Evolutionary conservation across 768 basidiomycete species (phyloP).

Genomic region (Hydnum rufescens): DNA sequence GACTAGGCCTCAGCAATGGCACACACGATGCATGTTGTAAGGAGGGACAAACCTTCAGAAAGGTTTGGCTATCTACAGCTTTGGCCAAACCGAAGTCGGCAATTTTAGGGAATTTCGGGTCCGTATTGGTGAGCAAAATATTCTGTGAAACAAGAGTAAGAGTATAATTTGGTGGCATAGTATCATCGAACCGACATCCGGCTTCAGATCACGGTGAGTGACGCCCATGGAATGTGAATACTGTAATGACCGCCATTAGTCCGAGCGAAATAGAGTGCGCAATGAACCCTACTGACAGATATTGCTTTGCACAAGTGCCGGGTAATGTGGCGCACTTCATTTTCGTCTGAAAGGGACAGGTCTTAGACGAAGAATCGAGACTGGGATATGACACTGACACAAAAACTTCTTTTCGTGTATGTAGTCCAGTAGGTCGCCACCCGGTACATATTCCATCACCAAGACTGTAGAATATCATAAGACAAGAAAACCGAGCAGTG

Average conservation of each 20-base stretch:
- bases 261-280: neutral
- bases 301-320: constrained; percentile 61
- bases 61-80: constrained; percentile 58
- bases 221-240: constrained; percentile 36
- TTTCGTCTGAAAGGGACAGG: constrained; percentile 17
- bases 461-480: constrained; percentile 19
- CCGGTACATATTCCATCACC: constrained; percentile 68
- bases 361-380: too few species aligned
- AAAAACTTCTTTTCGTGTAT: neutral
- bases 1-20: neutral
- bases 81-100: constrained; percentile 96
- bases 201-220: constrained; percentile 86
- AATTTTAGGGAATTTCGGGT: constrained; percentile 61
- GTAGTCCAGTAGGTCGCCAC: constrained; percentile 68
- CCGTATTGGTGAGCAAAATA: constrained; percentile 53
- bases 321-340: constrained; percentile 44
- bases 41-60: constrained; percentile 36
- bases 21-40: constrained; percentile 3
- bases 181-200: constrained; percentile 18
- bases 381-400: neutral
- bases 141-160: constrained; percentile 29
- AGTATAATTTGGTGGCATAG: neutral
- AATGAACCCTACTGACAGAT: constrained; percentile 13
- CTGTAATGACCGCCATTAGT: constrained; percentile 4
- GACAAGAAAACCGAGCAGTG: neutral